These are phyloP conservation scores for Nitzschia sp. DNA, from an alignment of 108 stramenopile genomes.

Conservation along the genomic window DNA sequence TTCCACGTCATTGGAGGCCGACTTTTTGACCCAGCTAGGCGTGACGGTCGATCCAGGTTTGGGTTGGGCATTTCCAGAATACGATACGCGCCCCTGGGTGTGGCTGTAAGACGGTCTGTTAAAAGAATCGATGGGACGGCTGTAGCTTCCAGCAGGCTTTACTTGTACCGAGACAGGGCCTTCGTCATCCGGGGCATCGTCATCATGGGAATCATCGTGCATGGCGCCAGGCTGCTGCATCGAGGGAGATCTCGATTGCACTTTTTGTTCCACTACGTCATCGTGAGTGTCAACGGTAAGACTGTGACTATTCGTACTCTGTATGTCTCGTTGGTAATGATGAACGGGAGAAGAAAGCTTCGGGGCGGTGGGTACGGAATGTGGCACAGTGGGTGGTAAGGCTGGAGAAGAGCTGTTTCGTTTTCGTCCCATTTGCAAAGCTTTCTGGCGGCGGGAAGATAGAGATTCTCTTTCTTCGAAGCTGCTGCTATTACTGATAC, in stretches of 20 bases:
- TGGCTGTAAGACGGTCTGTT: too few species aligned
- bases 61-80: not conserved
- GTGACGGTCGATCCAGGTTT: not conserved
- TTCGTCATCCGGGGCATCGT: not conserved
- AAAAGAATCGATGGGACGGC: not conserved
- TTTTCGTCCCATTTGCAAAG: not conserved
- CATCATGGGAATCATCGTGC: not conserved
- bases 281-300: not conserved
- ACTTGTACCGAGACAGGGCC: not conserved
- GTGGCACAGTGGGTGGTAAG: too few species aligned
- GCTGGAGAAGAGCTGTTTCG: not conserved
- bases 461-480: conserved; percentile 3
- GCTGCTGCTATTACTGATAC: too few species aligned
- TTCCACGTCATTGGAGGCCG: not conserved
- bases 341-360: too few species aligned
- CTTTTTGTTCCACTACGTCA: not conserved
- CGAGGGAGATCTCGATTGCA: not conserved
- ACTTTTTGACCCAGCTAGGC: not conserved
- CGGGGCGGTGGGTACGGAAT: too few species aligned
- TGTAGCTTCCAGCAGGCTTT: not conserved
- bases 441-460: not conserved
- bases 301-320: too few species aligned
- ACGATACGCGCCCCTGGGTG: too few species aligned
- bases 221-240: not conserved
- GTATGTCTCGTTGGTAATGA: too few species aligned